phyloP scores from a whole-genome alignment of 2,329 filamentous ascomycete species.

The Harringtonia aguacate region DNA sequence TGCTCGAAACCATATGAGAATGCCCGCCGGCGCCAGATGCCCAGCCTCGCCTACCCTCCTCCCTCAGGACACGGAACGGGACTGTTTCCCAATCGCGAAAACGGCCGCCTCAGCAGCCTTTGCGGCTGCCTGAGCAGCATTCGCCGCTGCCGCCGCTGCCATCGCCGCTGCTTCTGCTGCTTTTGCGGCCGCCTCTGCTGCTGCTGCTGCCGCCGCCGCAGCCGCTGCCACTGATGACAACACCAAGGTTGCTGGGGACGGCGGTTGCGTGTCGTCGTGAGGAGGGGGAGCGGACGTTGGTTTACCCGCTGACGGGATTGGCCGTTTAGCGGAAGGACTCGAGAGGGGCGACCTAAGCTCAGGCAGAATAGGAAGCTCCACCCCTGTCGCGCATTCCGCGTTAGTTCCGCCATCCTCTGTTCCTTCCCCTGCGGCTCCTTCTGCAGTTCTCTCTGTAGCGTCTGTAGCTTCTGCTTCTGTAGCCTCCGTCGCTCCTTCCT shows the following conservation, averaged over 20 bases:
- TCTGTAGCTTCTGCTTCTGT: neutral
- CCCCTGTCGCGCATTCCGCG: too few relatives aligned
- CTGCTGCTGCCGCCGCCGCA: neutral
- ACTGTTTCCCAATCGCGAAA: neutral
- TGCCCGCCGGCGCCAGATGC: too few relatives aligned
- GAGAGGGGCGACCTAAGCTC: too few relatives aligned
- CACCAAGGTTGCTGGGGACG: neutral
- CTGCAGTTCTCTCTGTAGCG: too few relatives aligned
- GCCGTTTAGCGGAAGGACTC: too few relatives aligned
- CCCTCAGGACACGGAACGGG: neutral
- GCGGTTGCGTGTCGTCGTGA: neutral
- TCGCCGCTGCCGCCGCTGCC: neutral
- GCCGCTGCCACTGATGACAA: neutral
- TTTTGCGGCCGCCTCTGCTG: neutral
- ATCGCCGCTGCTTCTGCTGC: neutral
- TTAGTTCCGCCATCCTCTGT: too few relatives aligned
- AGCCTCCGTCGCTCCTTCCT: neutral
- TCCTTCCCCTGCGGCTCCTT: too few relatives aligned
- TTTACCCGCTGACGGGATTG: too few relatives aligned
- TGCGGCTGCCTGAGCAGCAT: conserved; percentile 28
- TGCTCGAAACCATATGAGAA: too few relatives aligned
- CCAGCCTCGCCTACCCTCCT: too few relatives aligned
- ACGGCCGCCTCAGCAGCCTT: conserved; percentile 19
- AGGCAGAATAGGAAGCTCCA: too few relatives aligned
- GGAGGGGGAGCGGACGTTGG: too few relatives aligned